These are phyloP conservation scores for Cylindrodendrum hubeiense DNA, from an alignment of 2,329 filamentous ascomycete genomes.

Conservation along the genomic window DNA sequence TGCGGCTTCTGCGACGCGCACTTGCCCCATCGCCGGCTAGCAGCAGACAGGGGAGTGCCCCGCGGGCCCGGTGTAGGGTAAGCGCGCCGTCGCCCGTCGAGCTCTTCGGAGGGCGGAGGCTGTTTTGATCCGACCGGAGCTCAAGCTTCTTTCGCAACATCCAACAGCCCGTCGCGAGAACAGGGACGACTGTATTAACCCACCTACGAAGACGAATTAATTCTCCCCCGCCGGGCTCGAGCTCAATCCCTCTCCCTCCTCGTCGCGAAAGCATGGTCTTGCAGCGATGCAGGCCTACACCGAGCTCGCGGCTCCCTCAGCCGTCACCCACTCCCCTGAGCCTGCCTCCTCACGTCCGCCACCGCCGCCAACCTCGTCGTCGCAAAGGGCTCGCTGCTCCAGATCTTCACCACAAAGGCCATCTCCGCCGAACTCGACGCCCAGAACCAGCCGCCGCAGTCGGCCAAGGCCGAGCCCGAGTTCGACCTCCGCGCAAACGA, in stretches of 20 bases:
- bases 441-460: constrained; percentile 50
- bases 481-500: constrained; percentile 69
- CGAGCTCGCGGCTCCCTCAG: constrained; percentile 93
- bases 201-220: constrained; percentile 2
- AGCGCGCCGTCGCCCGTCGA: neutral
- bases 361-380: constrained; percentile 87
- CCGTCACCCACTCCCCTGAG: constrained; percentile 90
- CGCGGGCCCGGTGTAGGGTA: neutral
- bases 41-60: neutral
- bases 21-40: neutral
- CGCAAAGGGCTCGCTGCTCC: constrained; percentile 91
- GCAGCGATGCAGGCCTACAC: constrained; percentile 93
- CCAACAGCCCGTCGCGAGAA: constrained; percentile 14
- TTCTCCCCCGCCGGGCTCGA: neutral
- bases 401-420: constrained; percentile 84
- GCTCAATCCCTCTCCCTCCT: constrained; percentile 33
- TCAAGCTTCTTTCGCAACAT: constrained; percentile 24
- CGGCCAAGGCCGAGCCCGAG: constrained; percentile 57
- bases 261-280: constrained; percentile 50
- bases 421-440: constrained; percentile 73
- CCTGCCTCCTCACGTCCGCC: constrained; percentile 82
- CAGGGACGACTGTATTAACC: constrained; percentile 1
- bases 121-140: constrained; percentile 24
- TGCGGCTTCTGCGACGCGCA: neutral
- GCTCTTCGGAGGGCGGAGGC: constrained; percentile 15